Evolutionary conservation across 2,329 filamentous ascomycete species (phyloP).

Genomic region (Fusarium bulbicola): DNA sequence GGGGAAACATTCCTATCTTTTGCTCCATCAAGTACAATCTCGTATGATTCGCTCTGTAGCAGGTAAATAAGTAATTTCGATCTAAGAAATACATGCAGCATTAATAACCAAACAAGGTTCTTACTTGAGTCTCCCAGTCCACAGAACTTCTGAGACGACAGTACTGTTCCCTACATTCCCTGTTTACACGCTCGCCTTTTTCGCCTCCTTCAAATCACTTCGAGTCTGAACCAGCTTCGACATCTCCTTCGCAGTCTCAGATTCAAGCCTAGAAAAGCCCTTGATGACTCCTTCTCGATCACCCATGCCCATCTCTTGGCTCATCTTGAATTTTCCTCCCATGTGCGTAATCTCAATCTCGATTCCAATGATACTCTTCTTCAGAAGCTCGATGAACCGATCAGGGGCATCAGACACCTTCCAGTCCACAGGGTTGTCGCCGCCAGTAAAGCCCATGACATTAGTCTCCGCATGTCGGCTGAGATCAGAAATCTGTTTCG

Average conservation of each 20-base stretch:
- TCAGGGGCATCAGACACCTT: conserved; percentile 65
- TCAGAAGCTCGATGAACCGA: conserved; percentile 64
- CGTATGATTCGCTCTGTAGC: neutral
- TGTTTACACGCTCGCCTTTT: conserved; percentile 8
- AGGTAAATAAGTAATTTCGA: neutral
- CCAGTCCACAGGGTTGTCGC: conserved; percentile 56
- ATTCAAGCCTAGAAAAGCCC: conserved; percentile 58
- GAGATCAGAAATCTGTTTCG: conserved; percentile 62
- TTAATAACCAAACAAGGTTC: neutral
- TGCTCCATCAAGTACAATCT: too few relatives aligned
- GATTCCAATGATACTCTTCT: conserved; percentile 68
- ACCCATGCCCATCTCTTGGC: conserved; percentile 63
- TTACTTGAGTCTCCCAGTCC: neutral
- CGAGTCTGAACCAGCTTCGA: conserved; percentile 46
- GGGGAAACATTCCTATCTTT: too few relatives aligned
- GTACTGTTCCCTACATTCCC: fast-evolving
- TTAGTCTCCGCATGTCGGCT: conserved; percentile 58
- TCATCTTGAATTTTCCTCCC: conserved; percentile 74
- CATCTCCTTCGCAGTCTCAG: conserved; percentile 45
- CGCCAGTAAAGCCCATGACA: conserved; percentile 65
- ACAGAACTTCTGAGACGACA: neutral
- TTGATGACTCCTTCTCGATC: conserved; percentile 66
- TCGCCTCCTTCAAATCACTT: conserved; percentile 40
- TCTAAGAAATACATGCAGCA: neutral
- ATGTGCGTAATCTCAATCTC: conserved; percentile 65